Percentiles rank a stretch among this genome's conserved stretches.
phyloP scores from a whole-genome alignment of 2,329 filamentous ascomycete genomes.

The Massarina eburnea region DNA sequence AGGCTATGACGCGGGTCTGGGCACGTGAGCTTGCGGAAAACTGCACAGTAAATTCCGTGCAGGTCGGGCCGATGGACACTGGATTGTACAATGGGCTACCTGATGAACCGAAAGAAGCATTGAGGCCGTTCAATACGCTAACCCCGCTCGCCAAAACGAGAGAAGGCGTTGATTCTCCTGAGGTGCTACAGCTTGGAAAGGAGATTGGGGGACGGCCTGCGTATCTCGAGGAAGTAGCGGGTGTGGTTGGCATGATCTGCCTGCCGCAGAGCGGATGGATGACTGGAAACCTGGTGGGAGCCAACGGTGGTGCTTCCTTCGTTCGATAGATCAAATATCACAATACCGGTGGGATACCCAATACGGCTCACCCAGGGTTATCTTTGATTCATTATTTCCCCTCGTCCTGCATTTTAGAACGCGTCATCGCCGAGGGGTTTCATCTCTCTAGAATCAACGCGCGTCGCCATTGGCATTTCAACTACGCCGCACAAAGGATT shows the following conservation, averaged over 20 bases:
- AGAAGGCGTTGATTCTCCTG: constrained; percentile 44
- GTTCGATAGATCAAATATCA: constrained; percentile 25
- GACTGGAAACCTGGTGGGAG: constrained; percentile 74
- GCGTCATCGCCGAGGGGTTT: no score
- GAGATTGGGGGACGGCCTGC: constrained; percentile 54
- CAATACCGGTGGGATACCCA: no score
- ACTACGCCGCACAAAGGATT: no score
- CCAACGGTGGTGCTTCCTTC: constrained; percentile 72
- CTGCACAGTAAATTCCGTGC: constrained; percentile 63
- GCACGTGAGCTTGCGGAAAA: constrained; percentile 59
- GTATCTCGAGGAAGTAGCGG: constrained; percentile 69
- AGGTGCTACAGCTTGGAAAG: constrained; percentile 60
- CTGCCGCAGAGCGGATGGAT: constrained; percentile 69
- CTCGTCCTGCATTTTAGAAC: no score
- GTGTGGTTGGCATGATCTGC: constrained; percentile 72
- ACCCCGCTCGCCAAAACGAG: constrained; percentile 15
- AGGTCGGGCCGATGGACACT: constrained; percentile 60
- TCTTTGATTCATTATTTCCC: no score
- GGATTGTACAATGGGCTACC: constrained; percentile 15
- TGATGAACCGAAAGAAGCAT: constrained; percentile 12
- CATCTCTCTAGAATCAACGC: no score
- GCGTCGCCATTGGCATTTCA: no score
- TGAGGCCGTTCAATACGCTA: constrained; percentile 15
- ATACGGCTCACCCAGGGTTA: no score
- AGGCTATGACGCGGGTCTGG: constrained; percentile 66